Conservation (phyloP, 495 filamentous ascomycete species). For the Penicillium coffeae region DNA sequence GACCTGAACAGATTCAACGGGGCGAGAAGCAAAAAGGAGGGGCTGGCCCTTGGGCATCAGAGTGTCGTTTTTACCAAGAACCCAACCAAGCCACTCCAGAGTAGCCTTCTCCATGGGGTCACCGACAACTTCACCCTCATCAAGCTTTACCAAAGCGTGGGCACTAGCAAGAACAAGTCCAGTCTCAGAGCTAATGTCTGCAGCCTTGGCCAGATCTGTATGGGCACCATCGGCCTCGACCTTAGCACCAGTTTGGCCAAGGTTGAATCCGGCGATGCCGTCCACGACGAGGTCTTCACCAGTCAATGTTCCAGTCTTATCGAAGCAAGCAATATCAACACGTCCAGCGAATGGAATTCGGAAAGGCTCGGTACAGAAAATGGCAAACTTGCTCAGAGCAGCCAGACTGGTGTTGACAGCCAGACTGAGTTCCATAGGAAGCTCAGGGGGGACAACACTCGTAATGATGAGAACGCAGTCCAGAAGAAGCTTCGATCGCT, state of each 20-base stretch:
- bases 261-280: conserved; percentile 83
- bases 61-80: conserved; percentile 79
- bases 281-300: conserved; percentile 97
- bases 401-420: conserved; percentile 99
- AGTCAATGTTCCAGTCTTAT: conserved; percentile 96
- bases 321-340: conserved; percentile 96
- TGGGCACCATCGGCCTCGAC: conserved; percentile 77
- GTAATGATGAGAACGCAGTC: conserved; percentile 98
- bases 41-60: conserved; percentile 51
- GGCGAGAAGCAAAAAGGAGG: conserved; percentile 42
- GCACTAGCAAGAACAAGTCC: conserved; percentile 93
- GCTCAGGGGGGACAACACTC: conserved; percentile 92
- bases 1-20: conserved; percentile 73
- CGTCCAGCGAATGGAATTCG: conserved; percentile 96
- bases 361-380: conserved; percentile 99
- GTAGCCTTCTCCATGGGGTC: conserved; percentile 99
- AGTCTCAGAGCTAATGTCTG: conserved; percentile 67
- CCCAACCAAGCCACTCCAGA: conserved; percentile 83
- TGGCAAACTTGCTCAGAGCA: conserved; percentile 87
- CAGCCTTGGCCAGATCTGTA: conserved; percentile 63
- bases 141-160: conserved; percentile 90
- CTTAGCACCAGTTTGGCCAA: conserved; percentile 62
- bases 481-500: conserved; percentile 92
- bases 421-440: conserved; percentile 96
- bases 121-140: conserved; percentile 95